Percentiles rank a stretch among this genome's conserved stretches.
Conservation (phyloP, 2,329 filamentous ascomycete species). For the Coniochaeta sp. region DNA sequence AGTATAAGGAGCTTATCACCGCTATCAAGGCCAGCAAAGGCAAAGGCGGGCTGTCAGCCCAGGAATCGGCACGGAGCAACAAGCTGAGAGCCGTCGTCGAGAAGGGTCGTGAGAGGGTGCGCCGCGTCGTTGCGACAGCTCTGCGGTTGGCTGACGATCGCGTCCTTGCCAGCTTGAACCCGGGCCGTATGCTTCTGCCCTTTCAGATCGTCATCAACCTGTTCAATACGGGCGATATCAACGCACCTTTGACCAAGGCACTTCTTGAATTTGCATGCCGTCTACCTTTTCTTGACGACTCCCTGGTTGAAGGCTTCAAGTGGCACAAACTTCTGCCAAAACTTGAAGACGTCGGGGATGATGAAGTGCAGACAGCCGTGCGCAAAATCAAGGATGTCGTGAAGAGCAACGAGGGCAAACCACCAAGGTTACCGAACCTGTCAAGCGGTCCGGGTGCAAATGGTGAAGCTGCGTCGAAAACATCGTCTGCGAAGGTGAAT, state of each 20-base stretch:
- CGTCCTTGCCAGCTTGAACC: neutral
- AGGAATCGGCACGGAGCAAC: neutral
- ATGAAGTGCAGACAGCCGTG: slow-evolving; percentile 54
- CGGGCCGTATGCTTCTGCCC: slow-evolving; percentile 1
- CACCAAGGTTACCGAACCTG: slow-evolving; percentile 8
- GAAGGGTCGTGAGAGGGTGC: neutral
- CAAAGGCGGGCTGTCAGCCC: neutral
- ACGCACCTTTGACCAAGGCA: slow-evolving; percentile 12
- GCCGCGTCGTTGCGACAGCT: neutral
- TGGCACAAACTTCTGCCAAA: slow-evolving; percentile 57
- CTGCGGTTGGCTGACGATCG: neutral
- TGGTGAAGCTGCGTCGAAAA: neutral
- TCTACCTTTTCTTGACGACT: slow-evolving; percentile 11
- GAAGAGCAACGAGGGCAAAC: slow-evolving; percentile 14
- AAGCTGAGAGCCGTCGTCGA: neutral
- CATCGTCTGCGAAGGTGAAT: slow-evolving; percentile 4
- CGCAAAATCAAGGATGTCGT: slow-evolving; percentile 30
- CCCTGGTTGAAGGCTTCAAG: slow-evolving; percentile 29
- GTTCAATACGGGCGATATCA: slow-evolving; percentile 11
- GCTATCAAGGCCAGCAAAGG: neutral
- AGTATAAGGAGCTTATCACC: neutral
- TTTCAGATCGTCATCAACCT: slow-evolving; percentile 12
- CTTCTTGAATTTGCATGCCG: slow-evolving; percentile 13
- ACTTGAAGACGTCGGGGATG: slow-evolving; percentile 57
- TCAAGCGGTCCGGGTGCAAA: slow-evolving; percentile 11